Conservation (phyloP, 1,284 basidiomycete genomes). For the Mycena citricolor region DNA sequence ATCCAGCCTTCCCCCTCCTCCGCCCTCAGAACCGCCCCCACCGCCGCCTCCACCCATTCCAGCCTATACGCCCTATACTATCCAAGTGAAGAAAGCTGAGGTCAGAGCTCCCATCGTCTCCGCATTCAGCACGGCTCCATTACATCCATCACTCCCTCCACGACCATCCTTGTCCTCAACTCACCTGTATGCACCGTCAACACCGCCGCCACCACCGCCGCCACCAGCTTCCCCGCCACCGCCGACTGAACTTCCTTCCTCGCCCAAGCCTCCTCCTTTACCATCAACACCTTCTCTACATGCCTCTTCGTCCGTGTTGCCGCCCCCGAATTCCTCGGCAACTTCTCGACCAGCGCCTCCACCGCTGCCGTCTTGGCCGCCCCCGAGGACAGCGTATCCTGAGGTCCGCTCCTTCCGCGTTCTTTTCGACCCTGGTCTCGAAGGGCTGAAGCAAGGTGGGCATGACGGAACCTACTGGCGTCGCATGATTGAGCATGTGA, state of each 20-base stretch:
- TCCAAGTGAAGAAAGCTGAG: slow-evolving; percentile 11
- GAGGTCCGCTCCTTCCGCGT: slow-evolving; percentile 53
- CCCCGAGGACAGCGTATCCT: slow-evolving; percentile 45
- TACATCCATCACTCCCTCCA: slow-evolving; percentile 24
- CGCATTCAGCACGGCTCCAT: slow-evolving; percentile 13
- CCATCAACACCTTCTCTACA: slow-evolving; percentile 25
- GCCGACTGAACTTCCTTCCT: slow-evolving; percentile 14
- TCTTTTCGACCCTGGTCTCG: slow-evolving; percentile 57
- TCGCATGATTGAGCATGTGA: slow-evolving; percentile 52
- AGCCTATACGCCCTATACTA: slow-evolving; percentile 17
- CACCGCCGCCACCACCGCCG: slow-evolving; percentile 17
- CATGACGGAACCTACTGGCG: slow-evolving; percentile 37
- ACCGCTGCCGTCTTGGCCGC: slow-evolving; percentile 46
- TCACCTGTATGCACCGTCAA: slow-evolving; percentile 23
- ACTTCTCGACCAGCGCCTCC: slow-evolving; percentile 28
- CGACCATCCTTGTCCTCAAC: slow-evolving; percentile 22
- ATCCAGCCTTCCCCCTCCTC: too few relatives aligned
- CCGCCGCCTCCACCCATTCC: slow-evolving; percentile 17
- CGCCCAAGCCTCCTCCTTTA: slow-evolving; percentile 22
- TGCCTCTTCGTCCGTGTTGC: slow-evolving; percentile 23
- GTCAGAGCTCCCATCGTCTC: slow-evolving; percentile 15
- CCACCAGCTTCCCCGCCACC: slow-evolving; percentile 8
- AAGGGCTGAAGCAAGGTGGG: slow-evolving; percentile 18
- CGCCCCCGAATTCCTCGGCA: slow-evolving; percentile 25
- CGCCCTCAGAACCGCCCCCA: neutral